A percentile compares a stretch with the other conserved stretches of the same genome.
Evolutionary conservation across 176 grass and related monocot species (phyloP).

Genomic region (Rhynchospora pubera): DNA sequence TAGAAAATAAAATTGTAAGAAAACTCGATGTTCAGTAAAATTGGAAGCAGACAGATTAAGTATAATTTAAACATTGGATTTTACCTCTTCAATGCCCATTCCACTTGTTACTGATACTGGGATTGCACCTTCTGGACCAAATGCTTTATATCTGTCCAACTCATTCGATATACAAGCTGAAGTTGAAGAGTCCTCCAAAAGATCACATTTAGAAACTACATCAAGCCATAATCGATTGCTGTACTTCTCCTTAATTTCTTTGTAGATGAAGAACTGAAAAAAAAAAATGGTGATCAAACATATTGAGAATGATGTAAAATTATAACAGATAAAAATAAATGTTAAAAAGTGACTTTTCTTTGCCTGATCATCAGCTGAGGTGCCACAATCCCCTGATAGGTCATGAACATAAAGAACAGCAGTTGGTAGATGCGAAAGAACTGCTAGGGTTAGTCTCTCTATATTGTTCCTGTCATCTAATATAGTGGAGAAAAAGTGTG

Average conservation of each 20-base stretch:
- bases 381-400: slow-evolving; percentile 78
- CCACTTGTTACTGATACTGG: slow-evolving; percentile 47
- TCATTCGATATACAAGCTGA: slow-evolving; percentile 18
- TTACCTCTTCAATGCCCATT: slow-evolving; percentile 58
- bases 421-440: slow-evolving; percentile 77
- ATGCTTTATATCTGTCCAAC: slow-evolving; percentile 38
- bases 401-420: slow-evolving; percentile 89
- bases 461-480: slow-evolving; percentile 98
- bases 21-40: slow-evolving; percentile 7
- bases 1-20: neutral
- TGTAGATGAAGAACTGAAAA: slow-evolving; percentile 64
- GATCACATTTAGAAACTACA: slow-evolving; percentile 87
- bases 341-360: neutral
- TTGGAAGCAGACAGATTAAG: neutral
- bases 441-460: slow-evolving; percentile 73
- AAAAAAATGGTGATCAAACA: neutral
- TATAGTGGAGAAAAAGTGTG: neutral
- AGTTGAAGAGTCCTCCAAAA: slow-evolving; percentile 36
- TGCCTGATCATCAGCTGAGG: slow-evolving; percentile 71
- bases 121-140: slow-evolving; percentile 58
- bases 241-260: slow-evolving; percentile 66
- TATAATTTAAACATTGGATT: neutral
- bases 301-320: neutral
- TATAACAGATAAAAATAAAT: neutral
- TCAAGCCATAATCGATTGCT: slow-evolving; percentile 63